These are phyloP conservation scores for Sporothrix variecibatus DNA, from an alignment of 2,329 filamentous ascomycete genomes.

Conservation along the genomic window DNA sequence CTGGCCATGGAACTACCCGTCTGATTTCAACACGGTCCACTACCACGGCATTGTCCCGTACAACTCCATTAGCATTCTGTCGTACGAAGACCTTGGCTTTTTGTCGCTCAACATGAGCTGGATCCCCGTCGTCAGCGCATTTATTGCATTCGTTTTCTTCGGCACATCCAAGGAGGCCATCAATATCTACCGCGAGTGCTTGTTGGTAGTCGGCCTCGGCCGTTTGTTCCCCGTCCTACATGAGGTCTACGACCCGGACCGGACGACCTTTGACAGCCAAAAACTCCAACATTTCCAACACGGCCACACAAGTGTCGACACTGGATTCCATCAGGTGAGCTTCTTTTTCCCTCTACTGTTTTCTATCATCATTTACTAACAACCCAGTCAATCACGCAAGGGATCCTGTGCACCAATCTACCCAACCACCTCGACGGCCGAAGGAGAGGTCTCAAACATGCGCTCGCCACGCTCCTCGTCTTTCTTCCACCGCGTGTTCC, in stretches of 20 bases:
- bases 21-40: constrained; percentile 48
- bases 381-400: constrained; percentile 21
- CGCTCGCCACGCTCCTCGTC: background rate
- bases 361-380: background rate
- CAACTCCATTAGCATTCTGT: constrained; percentile 50
- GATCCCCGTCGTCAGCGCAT: constrained; percentile 49
- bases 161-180: constrained; percentile 57
- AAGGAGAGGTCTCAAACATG: background rate
- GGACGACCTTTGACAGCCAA: constrained; percentile 23
- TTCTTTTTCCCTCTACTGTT: background rate
- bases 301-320: constrained; percentile 4
- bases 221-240: constrained; percentile 46
- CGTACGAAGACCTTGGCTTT: constrained; percentile 45
- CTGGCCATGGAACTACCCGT: constrained; percentile 39
- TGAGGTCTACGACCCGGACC: constrained; percentile 37
- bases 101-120: constrained; percentile 50
- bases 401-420: constrained; percentile 18
- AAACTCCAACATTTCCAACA: background rate
- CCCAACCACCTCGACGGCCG: background rate
- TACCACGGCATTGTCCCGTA: constrained; percentile 44
- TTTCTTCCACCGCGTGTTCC: background rate
- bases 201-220: constrained; percentile 47
- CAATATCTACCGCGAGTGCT: constrained; percentile 48
- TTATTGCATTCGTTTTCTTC: constrained; percentile 57
- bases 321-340: background rate